Base-by-base conservation (phyloP, 225 moss, liverwort and hornwort species). In the Polytrichum commune region DNA sequence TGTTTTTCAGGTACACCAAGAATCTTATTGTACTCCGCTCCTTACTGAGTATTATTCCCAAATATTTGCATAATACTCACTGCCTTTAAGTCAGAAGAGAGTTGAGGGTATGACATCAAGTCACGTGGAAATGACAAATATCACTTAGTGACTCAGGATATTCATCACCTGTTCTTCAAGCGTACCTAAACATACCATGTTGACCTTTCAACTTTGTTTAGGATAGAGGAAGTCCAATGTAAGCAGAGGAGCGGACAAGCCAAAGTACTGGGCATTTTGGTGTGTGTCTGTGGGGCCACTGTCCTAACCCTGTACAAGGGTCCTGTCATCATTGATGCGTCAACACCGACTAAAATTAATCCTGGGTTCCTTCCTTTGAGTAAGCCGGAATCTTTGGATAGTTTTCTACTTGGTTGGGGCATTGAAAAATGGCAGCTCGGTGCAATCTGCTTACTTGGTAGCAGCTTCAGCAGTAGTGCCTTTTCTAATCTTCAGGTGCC, bases 401-500 rank as follows among this genome's bases (percentile, higher is more conserved):
- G 13, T 55, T 27, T 60, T 30, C 60, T 64, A 60, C 73, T 28
- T 65, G 74, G 65, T 29, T 77, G 57, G 62, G 69, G 56, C 26
- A 62, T 88, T 62, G 83, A 72, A 55, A 19, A 56, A 8, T 90
- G 93, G 93, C 83, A 76, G 53, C 74, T 96, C 35, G 96, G 96
- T 63, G 84, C 79, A 26, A 19, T 94, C 18, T 92, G 80, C 73
- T 75, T 94, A 32, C 27, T 92, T 60, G 68, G 69, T 18, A 83
- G 75, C 33, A 75, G 79, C 73, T 0, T 88, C 10, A 86, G 85
- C 73, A 5, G 60, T 60, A 86, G 77, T 54, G 3, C 54, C 18
- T 90, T 79, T 68, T 63, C 88, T 33, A 97, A 90, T 64, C 58
- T 97, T 8, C 96, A 88, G 88, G 92, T 93, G 46, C 46, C 13